Evolutionary conservation across 148 eudicot genomes (phyloP).

Genomic region (Rhododendron ovatum): DNA sequence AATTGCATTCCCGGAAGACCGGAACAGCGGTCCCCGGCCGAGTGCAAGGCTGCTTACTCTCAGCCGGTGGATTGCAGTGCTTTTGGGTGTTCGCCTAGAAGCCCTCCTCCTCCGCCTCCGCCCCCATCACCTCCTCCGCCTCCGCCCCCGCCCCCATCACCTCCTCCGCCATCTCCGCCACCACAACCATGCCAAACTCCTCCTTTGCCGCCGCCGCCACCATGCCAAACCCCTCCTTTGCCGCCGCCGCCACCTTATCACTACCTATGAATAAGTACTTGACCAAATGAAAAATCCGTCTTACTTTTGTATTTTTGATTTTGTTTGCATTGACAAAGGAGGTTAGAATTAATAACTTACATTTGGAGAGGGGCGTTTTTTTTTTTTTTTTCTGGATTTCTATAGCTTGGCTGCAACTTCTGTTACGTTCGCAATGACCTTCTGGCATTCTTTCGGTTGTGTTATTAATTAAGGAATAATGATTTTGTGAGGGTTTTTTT

Average conservation of each 20-base stretch:
- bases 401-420: not conserved
- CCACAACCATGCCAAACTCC: conserved; percentile 13
- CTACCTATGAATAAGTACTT: conserved; percentile 3
- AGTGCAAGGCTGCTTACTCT: conserved; percentile 39
- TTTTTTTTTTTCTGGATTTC: not conserved
- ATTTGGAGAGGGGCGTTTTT: not conserved
- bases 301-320: not conserved
- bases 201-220: conserved; percentile 15
- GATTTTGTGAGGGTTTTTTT: not conserved
- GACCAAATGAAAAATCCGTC: not conserved
- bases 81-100: conserved; percentile 25
- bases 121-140: not conserved
- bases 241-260: conserved; percentile 12
- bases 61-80: conserved; percentile 41
- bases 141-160: conserved; percentile 13
- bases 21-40: conserved; percentile 35
- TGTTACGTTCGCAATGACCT: not conserved
- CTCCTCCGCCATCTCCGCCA: conserved; percentile 4
- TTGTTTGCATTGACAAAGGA: not conserved
- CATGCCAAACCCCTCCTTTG: not conserved
- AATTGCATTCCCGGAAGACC: conserved; percentile 58
- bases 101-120: conserved; percentile 19
- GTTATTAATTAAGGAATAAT: not conserved
- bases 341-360: not conserved
- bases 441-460: not conserved